Evolutionary conservation across 192 early-diverging fungal species (phyloP).

Genomic region (Piromyces finnis): DNA sequence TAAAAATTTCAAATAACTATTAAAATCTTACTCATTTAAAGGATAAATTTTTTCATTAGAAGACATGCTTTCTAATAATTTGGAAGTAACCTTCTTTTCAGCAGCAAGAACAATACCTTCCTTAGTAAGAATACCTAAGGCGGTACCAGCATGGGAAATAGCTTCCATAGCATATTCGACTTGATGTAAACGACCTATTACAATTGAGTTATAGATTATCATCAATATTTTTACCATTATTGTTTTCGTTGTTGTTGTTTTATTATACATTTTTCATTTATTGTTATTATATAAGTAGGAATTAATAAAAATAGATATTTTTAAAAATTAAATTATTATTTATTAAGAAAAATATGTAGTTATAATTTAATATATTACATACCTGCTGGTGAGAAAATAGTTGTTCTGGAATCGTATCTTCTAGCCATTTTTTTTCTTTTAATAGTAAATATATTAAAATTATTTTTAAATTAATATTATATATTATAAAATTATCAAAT

Average conservation of each 20-base stretch:
- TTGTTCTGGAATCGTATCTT: conserved; percentile 95
- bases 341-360: too few relatives aligned
- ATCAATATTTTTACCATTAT: neutral
- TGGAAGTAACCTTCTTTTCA: conserved; percentile 86
- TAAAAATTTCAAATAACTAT: too few relatives aligned
- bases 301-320: neutral
- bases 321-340: too few relatives aligned
- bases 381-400: conserved; percentile 99
- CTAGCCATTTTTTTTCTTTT: conserved; percentile 51
- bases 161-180: conserved; percentile 99
- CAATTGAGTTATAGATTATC: too few relatives aligned
- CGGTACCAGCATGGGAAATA: conserved; percentile 90
- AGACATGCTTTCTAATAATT: conserved; percentile 70
- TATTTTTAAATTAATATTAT: too few relatives aligned
- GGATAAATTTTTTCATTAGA: conserved; percentile 92
- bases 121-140: conserved; percentile 73
- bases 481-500: too few relatives aligned
- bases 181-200: conserved; percentile 85
- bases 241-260: neutral
- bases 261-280: neutral
- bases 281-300: neutral
- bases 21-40: conserved; percentile 63
- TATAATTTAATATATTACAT: too few relatives aligned
- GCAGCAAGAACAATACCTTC: conserved; percentile 95
- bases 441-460: too few relatives aligned